These are phyloP conservation scores for Raphanus hybrid DNA, from an alignment of 441 rosid species.

Conservation along the genomic window DNA sequence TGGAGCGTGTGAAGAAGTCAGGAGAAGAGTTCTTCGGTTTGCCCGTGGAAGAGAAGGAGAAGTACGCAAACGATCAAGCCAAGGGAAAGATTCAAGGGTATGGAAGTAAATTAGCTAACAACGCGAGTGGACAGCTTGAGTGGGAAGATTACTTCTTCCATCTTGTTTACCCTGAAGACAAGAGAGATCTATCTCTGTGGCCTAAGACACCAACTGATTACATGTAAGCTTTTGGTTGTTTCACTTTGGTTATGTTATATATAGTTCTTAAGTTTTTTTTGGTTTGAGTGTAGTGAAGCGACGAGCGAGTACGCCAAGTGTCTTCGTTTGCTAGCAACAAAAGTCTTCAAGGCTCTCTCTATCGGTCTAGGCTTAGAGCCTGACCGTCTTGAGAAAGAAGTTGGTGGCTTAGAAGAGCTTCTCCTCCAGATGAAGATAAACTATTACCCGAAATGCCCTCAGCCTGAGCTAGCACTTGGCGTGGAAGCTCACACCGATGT, in stretches of 20 bases:
- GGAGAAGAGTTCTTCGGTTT: slow-evolving; percentile 71
- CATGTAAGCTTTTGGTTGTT: slow-evolving; percentile 52
- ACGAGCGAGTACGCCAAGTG: slow-evolving; percentile 83
- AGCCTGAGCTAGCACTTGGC: slow-evolving; percentile 92
- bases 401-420: slow-evolving; percentile 84
- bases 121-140: slow-evolving; percentile 81
- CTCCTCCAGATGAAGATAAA: slow-evolving; percentile 91
- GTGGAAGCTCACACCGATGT: slow-evolving; percentile 95
- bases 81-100: slow-evolving; percentile 85
- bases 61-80: slow-evolving; percentile 79
- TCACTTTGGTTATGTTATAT: not conserved
- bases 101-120: slow-evolving; percentile 94
- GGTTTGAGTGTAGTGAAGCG: slow-evolving; percentile 50
- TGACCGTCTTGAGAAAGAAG: slow-evolving; percentile 85
- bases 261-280: slow-evolving; percentile 1
- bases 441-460: slow-evolving; percentile 93
- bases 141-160: slow-evolving; percentile 97
- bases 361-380: slow-evolving; percentile 77
- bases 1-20: slow-evolving; percentile 64
- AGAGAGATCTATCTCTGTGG: slow-evolving; percentile 82
- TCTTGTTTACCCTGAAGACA: slow-evolving; percentile 76
- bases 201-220: slow-evolving; percentile 76
- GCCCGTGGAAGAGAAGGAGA: slow-evolving; percentile 85
- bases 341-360: slow-evolving; percentile 65
- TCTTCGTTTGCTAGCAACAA: slow-evolving; percentile 72